Evolutionary conservation across 2,329 filamentous ascomycete genomes (phyloP).

Genomic region (Mycosphaerella arachidis): DNA sequence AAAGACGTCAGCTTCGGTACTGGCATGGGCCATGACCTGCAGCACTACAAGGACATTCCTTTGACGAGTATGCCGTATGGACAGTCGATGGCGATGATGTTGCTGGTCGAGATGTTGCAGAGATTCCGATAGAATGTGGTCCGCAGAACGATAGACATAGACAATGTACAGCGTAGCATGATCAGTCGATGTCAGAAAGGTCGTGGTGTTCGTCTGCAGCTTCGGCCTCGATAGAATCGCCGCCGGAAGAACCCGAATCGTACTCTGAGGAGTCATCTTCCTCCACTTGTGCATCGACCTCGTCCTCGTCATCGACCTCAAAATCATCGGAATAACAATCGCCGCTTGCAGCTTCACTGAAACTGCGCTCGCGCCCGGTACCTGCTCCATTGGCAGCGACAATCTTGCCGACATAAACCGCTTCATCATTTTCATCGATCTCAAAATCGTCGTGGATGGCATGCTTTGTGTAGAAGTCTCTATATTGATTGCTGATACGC

Average conservation of each 20-base stretch:
- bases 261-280: neutral
- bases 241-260: neutral
- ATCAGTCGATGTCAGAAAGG: neutral
- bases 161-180: neutral
- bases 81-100: conserved; percentile 81
- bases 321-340: too few species aligned
- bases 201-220: neutral
- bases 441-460: neutral
- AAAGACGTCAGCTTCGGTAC: conserved; percentile 74
- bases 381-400: neutral
- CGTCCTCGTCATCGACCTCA: neutral
- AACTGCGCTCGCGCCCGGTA: neutral
- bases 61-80: conserved; percentile 80
- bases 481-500: neutral
- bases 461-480: neutral
- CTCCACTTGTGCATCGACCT: neutral
- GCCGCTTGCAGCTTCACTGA: neutral
- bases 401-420: neutral
- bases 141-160: neutral
- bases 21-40: conserved; percentile 66
- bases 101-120: conserved; percentile 67
- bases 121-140: conserved; percentile 45
- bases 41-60: conserved; percentile 74
- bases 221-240: neutral
- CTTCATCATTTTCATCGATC: neutral